Percentiles rank a stretch among this genome's conserved stretches.
These are phyloP conservation scores for Nigrospora osmanthi DNA, from an alignment of 2,329 filamentous ascomycete genomes.

Conservation along the genomic window DNA sequence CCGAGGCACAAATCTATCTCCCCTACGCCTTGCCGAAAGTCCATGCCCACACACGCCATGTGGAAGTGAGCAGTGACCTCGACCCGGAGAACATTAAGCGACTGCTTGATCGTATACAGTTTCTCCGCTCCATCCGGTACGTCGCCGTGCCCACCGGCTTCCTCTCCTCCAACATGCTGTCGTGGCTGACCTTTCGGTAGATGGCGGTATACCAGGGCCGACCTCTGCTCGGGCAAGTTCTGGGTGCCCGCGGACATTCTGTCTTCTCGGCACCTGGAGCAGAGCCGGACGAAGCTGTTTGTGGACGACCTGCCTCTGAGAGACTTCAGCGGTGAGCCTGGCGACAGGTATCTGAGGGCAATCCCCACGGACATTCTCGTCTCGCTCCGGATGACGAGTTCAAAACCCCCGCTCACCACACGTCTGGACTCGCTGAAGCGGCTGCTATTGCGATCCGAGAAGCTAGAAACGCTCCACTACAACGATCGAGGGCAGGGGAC, in stretches of 20 bases:
- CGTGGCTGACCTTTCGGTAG: conserved; percentile 13
- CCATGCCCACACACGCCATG: conserved; percentile 28
- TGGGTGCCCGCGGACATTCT: conserved; percentile 33
- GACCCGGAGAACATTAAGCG: conserved; percentile 24
- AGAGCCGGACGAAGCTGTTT: conserved; percentile 22
- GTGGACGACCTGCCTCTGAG: conserved; percentile 33
- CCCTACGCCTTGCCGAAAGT: conserved; percentile 26
- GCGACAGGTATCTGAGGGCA: conserved; percentile 26
- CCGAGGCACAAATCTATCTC: conserved; percentile 22
- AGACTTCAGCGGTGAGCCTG: conserved; percentile 24
- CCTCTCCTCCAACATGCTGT: not conserved
- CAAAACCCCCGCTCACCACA: conserved; percentile 31
- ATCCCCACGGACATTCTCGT: conserved; percentile 29
- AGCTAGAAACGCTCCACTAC: conserved; percentile 32
- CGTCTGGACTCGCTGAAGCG: conserved; percentile 32
- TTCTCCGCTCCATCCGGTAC: conserved; percentile 32
- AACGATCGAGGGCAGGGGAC: conserved; percentile 36
- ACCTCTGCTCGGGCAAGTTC: conserved; percentile 15
- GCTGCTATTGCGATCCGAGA: conserved; percentile 27
- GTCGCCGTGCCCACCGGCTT: not conserved
- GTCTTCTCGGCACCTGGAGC: conserved; percentile 18
- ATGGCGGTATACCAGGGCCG: conserved; percentile 28
- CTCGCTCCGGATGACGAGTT: conserved; percentile 30
- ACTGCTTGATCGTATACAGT: conserved; percentile 25
- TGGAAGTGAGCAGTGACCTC: conserved; percentile 31